Percentiles rank a stretch among this genome's conserved stretches.
Evolutionary conservation across 441 rosid species (phyloP).

Genomic region (Rhodomyrtus psidioides): DNA sequence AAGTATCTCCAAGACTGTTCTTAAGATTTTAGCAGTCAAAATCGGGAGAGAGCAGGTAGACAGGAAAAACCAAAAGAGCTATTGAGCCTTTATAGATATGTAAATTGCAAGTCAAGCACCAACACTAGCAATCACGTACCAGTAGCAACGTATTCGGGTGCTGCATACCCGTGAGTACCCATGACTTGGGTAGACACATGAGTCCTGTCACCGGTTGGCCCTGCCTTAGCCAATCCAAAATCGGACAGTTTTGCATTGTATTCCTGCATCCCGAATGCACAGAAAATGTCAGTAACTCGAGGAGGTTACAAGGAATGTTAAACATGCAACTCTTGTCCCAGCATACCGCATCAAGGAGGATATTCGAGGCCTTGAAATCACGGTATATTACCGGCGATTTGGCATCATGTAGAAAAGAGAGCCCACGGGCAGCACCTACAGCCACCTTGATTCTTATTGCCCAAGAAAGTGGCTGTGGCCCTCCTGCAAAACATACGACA

Average conservation of each 20-base stretch:
- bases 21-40: not conserved
- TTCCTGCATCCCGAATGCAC: conserved; percentile 29
- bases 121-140: conserved; percentile 28
- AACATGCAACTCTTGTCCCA: not conserved
- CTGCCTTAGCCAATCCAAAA: conserved; percentile 70
- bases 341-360: conserved; percentile 58
- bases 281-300: not conserved
- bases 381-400: conserved; percentile 60
- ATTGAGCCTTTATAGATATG: not conserved
- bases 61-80: not conserved
- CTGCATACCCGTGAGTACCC: conserved; percentile 70
- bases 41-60: not conserved
- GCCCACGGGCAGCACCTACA: conserved; percentile 59
- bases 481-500: conserved; percentile 38
- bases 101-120: not conserved
- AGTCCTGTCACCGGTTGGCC: conserved; percentile 68
- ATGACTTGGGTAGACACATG: conserved; percentile 71
- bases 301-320: not conserved
- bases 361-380: conserved; percentile 66
- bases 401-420: conserved; percentile 59
- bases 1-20: not conserved
- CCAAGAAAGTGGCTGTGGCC: conserved; percentile 79
- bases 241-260: conserved; percentile 65
- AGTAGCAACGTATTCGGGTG: conserved; percentile 67
- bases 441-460: conserved; percentile 64